phyloP scores from a whole-genome alignment of 805 yeast genomes.

The Yarrowia osloensis region DNA sequence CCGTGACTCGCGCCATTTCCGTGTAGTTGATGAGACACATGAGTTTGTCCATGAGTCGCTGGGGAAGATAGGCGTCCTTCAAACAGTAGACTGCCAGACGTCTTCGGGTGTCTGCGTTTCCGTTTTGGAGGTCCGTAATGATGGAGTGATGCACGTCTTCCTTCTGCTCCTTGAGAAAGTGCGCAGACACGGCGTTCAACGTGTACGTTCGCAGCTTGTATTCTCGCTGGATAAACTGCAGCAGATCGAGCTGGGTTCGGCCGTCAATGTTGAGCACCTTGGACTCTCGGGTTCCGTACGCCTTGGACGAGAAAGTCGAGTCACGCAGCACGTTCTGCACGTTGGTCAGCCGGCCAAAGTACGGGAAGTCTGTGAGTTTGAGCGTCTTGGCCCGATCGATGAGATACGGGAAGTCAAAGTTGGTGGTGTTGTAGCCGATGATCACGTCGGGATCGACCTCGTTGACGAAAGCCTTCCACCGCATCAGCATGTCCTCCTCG shows the following conservation, averaged over 20 bases:
- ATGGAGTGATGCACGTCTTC: conserved; percentile 98
- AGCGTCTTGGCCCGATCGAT: conserved; percentile 83
- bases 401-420: conserved; percentile 92
- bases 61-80: conserved; percentile 91
- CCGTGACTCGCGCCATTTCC: conserved; percentile 99
- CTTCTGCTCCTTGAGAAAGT: conserved; percentile 90
- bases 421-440: conserved; percentile 92
- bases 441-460: conserved; percentile 92
- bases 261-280: conserved; percentile 93
- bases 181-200: conserved; percentile 90
- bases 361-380: conserved; percentile 69
- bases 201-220: conserved; percentile 93
- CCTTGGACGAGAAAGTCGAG: conserved; percentile 85
- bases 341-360: conserved; percentile 71
- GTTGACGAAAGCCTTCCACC: conserved; percentile 84
- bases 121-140: conserved; percentile 91
- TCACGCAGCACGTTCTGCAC: conserved; percentile 79
- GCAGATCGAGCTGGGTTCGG: conserved; percentile 87
- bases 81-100: conserved; percentile 95
- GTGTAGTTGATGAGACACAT: conserved; percentile 97
- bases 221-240: conserved; percentile 92
- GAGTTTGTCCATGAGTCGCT: conserved; percentile 82
- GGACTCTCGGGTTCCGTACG: conserved; percentile 94
- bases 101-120: conserved; percentile 87
- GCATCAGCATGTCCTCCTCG: conserved; percentile 79